phyloP scores from a whole-genome alignment of 345 rosid genomes.

The Eucalyptus camaldulensis region DNA sequence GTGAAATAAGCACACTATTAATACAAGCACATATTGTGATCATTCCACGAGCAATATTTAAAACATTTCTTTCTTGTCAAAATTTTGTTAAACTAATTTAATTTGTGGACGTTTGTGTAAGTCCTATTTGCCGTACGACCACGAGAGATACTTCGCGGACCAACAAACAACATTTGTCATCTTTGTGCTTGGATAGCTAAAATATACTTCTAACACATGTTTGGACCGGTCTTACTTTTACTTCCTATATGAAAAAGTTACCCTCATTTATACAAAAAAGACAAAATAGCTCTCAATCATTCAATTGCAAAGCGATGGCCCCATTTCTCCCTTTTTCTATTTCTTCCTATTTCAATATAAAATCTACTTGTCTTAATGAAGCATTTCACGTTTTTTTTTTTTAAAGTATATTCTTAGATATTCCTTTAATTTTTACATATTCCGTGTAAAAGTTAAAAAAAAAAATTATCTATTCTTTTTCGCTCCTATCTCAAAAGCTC shows the following conservation, averaged over 20 bases:
- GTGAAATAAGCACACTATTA: not conserved
- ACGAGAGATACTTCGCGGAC: not conserved
- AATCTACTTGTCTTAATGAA: not conserved
- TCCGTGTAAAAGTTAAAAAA: not conserved
- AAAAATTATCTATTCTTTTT: no score
- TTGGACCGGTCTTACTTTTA: not conserved
- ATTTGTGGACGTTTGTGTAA: not conserved
- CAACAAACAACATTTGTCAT: not conserved
- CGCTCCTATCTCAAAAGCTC: not conserved
- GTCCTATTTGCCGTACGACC: not conserved
- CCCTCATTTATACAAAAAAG: not conserved
- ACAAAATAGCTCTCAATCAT: no score
- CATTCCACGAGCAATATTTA: not conserved
- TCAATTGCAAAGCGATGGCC: not conserved
- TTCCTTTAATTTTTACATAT: not conserved
- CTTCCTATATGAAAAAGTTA: not conserved
- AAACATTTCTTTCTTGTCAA: not conserved
- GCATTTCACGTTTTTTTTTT: not conserved
- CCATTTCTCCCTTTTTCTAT: not conserved
- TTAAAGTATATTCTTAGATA: not conserved
- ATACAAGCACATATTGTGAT: not conserved
- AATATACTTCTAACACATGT: not conserved
- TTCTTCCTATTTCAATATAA: not conserved
- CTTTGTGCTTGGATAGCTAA: not conserved
- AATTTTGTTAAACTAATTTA: not conserved